Evolutionary conservation across 805 yeast species (phyloP).

Genomic region (Saturnispora saitoi): DNA sequence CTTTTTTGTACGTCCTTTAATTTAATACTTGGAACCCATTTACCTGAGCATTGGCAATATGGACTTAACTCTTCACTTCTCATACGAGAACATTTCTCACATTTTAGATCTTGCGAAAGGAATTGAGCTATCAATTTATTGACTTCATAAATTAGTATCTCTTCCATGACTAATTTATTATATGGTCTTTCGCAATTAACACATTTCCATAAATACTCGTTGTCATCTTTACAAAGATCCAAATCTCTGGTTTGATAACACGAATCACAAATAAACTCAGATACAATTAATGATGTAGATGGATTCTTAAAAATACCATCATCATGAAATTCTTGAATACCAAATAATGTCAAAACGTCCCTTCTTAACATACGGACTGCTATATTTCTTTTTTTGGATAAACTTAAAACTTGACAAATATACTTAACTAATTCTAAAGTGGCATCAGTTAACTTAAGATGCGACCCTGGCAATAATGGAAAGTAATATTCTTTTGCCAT

Average conservation of each 20-base stretch:
- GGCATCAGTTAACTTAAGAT: slow-evolving; percentile 53
- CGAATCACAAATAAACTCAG: slow-evolving; percentile 66
- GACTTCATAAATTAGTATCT: slow-evolving; percentile 60
- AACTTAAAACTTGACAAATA: slow-evolving; percentile 60
- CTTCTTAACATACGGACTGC: slow-evolving; percentile 72
- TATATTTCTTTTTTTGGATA: slow-evolving; percentile 54
- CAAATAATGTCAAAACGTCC: slow-evolving; percentile 63
- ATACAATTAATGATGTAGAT: slow-evolving; percentile 55
- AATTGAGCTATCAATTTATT: slow-evolving; percentile 48
- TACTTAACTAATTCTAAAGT: slow-evolving; percentile 71
- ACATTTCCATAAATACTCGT: slow-evolving; percentile 49
- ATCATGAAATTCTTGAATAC: slow-evolving; percentile 74
- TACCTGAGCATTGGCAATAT: slow-evolving; percentile 84
- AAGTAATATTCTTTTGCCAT: slow-evolving; percentile 58
- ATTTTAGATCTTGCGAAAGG: slow-evolving; percentile 72
- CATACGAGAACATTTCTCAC: slow-evolving; percentile 65
- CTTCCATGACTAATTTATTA: slow-evolving; percentile 68
- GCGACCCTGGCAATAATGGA: slow-evolving; percentile 73
- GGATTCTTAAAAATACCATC: slow-evolving; percentile 71
- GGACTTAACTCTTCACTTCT: slow-evolving; percentile 60
- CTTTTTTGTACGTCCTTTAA: slow-evolving; percentile 36
- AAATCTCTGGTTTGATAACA: slow-evolving; percentile 70
- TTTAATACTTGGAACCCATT: slow-evolving; percentile 55
- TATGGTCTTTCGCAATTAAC: slow-evolving; percentile 54
- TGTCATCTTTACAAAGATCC: slow-evolving; percentile 71